Base-by-base conservation (phyloP, 768 basidiomycete genomes). In the Coprinellus micaceus region DNA sequence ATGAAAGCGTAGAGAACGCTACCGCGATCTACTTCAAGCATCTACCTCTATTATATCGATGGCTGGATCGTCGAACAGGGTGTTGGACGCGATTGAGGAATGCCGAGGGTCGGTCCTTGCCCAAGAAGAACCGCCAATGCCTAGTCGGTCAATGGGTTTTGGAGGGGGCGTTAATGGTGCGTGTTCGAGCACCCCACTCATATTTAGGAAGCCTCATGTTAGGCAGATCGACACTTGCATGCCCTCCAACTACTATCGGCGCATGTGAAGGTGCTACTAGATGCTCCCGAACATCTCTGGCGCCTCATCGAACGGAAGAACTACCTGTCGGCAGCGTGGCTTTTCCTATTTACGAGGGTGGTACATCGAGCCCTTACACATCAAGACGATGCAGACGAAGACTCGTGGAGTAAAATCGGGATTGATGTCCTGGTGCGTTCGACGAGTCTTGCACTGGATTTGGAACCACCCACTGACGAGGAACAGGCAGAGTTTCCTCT, bases 231-330 rank as follows among this genome's bases (percentile, higher is more conserved):
- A 25, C 86, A 90, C 62, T 67, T 94, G 25, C 81, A 81, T 55
- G 75, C 81, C 12, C 64, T 94, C 40, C 91, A 92, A 62, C 71
- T 84, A 7, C 79, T 94, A 17, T 88, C 94, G 25, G 91, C 92
- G 0, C 92, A 96, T 65, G 78, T 97, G 64, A 96, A 95, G 68
- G 72, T 97, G n/a, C 78, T 97, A 17, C 73, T 97, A 5, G 94
- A 97, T 70, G 87, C 91, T 9, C 93, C 94, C 6, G 94, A 97
- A 68, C 86, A 94, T 70, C 71, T 97, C 21, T 97, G 94, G 89
- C 81, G 89, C 3, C 77, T 94, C 52, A 82, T 96, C 56, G 91
- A 95, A 64, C 77, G 82, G 51, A 87, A 88, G 64, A 80, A 82
- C 54, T 94, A 89, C 63, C 79, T 94, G 26, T 78, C 87, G 30